Base-by-base conservation (phyloP, 1,284 basidiomycete species). In the Pterulicium gracile region DNA sequence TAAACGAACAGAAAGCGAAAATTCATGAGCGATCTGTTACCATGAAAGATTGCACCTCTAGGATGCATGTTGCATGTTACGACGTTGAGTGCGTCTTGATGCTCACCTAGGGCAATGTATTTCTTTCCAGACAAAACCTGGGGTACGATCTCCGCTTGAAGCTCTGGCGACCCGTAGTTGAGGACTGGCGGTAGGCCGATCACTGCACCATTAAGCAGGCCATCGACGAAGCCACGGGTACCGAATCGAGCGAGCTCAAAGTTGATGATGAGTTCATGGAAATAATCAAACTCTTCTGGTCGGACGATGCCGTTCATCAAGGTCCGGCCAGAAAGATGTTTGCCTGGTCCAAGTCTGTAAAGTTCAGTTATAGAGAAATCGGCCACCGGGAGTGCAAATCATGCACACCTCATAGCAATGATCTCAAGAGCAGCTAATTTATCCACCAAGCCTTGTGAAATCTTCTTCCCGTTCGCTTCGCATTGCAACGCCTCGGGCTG, bases 241-340 rank as follows among this genome's bases (percentile, higher is more conserved):
- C 85, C 88, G 49, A 83, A 77, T 21, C 92, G 81, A 1, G 80
- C 73, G 27, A 97, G 66, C 62, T 99, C 96, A 51, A 86, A 81
- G 53, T 90, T 90, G 54, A 97, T 73, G 52, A 95, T 84, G 44
- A 85, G 80, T 64, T 87, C 85, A 49, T 87, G 75, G 65, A 85
- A 90, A 63, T 81, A 86, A 66, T 82, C 87, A 59, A 75, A 92
- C 57, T 96, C 88, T 63, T 98, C 94, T 4, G 91, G 86, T 54
- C 85, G 86, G 50, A 98, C 77, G 23, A 80, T 61, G 13, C 89
- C 95, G 27, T 81, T 86, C 68, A 95, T 82, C 4, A 98, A 71
- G 27, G 72, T 79, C 34, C 81, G 75, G 1, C 95, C 94, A 58
- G 88, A 73, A n/a, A 99, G 74, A 59, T 98, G 92, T 55, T 81